Conservation (phyloP, 139 green algal species). For the Chlorella sp. region DNA sequence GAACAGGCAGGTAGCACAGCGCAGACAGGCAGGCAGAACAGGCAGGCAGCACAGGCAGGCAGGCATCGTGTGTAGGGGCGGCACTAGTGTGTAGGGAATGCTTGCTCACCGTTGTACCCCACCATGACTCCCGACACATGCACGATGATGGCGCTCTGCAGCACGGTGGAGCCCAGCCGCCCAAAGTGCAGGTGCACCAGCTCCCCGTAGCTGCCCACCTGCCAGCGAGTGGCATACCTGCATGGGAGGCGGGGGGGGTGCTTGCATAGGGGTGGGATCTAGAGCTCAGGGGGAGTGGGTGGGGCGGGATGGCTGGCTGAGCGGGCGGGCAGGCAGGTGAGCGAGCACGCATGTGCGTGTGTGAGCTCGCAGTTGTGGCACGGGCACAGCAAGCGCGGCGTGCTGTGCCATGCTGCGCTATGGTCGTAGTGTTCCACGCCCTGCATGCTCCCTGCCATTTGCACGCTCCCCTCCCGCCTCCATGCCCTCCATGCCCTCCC, state of each 20-base stretch:
- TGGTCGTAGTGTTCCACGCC: neutral
- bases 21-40: too few relatives aligned
- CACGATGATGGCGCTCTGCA: slow-evolving; percentile 41
- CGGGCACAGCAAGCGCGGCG: neutral
- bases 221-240: neutral
- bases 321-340: too few relatives aligned
- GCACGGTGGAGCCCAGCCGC: neutral
- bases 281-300: too few relatives aligned
- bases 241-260: neutral
- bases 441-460: too few relatives aligned
- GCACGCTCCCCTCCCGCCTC: neutral
- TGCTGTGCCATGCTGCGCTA: neutral
- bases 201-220: slow-evolving; percentile 24
- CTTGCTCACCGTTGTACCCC: neutral
- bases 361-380: too few relatives aligned
- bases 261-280: neutral
- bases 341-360: too few relatives aligned
- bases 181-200: slow-evolving; percentile 44
- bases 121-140: slow-evolving; percentile 33
- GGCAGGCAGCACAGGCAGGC: too few relatives aligned
- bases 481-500: too few relatives aligned
- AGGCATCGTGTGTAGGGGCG: too few relatives aligned
- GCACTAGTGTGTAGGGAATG: too few relatives aligned
- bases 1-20: too few relatives aligned
- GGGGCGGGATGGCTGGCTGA: too few relatives aligned